Base-by-base conservation (phyloP, 1,284 basidiomycete genomes). In the Cutaneotrichosporon arboriforme region DNA sequence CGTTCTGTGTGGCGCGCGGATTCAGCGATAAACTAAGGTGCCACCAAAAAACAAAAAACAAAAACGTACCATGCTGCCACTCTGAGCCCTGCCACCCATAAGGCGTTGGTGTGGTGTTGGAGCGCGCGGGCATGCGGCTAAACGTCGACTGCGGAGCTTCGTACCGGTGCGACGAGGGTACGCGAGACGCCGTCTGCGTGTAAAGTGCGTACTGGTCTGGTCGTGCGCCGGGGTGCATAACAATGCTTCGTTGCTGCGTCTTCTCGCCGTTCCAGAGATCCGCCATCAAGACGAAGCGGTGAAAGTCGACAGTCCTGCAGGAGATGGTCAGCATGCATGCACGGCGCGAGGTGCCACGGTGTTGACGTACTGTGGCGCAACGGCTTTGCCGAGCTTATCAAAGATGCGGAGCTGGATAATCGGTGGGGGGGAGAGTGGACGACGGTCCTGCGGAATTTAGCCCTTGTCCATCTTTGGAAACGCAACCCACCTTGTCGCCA, bases 251-350 rank as follows among this genome's bases (percentile, higher is more conserved):
- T 64, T 91, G 87, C 37, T 84, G 81, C 57, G 81, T 82, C 33
- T 83, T 84, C 65, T 90, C 88, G 39, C 80, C 81, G 1, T 87
- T 89, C 86, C 89, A 91, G 1, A 93, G 77, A 73, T 93, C 90
- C 14, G 89, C 88, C 41, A 87, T 88, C 22, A 90, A 85, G 42
- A 94, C 75, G 67, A 94, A 87, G 74, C 90, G 90, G 1, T 87
- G 86, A 56, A 81, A 84, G 70, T 92, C 86, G 48, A 93, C 39
- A n/a, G 42, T 21, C 20, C 56, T 58, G 26, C 26, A 31, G 10
- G 45, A 23, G 22, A 26, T 21, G 20, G 20, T 40, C 31, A 21
- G 23, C 18, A 35, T n/a, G 33, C 20, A 26, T 48, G 22, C 13
- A n/a, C 31, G n/a, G 12, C 4, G 26, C 26, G 26, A 7, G 26